Percentiles rank a stretch among this genome's conserved stretches.
phyloP scores from a whole-genome alignment of 2,329 filamentous ascomycete genomes.

The Metarhizium robertsii region DNA sequence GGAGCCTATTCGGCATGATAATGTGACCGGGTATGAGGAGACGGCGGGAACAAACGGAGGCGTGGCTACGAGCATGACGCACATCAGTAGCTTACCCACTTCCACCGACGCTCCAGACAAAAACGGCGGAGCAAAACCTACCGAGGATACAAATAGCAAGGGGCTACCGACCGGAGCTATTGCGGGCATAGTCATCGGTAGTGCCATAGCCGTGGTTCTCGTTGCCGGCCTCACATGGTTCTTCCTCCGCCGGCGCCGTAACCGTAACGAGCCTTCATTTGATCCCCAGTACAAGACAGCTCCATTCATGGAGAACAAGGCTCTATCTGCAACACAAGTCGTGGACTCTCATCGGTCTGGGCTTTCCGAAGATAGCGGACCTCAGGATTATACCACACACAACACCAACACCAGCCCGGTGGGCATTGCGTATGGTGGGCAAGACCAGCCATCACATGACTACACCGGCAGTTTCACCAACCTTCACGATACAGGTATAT shows the following conservation, averaged over 20 bases:
- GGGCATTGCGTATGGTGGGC: neutral
- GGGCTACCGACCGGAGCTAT: slow-evolving; percentile 33
- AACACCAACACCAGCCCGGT: neutral
- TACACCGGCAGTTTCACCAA: neutral
- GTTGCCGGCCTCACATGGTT: slow-evolving; percentile 31
- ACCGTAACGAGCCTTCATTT: slow-evolving; percentile 11
- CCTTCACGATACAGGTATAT: neutral
- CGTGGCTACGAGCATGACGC: neutral
- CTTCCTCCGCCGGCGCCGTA: slow-evolving; percentile 29
- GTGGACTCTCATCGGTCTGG: slow-evolving; percentile 32
- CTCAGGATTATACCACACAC: neutral
- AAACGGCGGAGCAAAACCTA: neutral
- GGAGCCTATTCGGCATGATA: neutral
- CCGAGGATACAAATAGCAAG: neutral
- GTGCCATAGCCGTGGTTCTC: slow-evolving; percentile 26
- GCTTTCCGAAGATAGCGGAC: slow-evolving; percentile 30
- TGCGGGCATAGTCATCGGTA: slow-evolving; percentile 37
- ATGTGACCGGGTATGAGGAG: neutral
- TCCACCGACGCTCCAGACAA: neutral
- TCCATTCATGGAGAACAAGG: slow-evolving; percentile 38
- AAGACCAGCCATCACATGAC: neutral
- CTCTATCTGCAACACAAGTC: slow-evolving; percentile 24
- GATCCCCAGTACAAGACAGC: slow-evolving; percentile 18
- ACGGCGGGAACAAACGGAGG: neutral
- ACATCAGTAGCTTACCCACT: neutral